Base-by-base conservation (phyloP, 192 early-diverging fungal species). In the Coemansia sp. region DNA sequence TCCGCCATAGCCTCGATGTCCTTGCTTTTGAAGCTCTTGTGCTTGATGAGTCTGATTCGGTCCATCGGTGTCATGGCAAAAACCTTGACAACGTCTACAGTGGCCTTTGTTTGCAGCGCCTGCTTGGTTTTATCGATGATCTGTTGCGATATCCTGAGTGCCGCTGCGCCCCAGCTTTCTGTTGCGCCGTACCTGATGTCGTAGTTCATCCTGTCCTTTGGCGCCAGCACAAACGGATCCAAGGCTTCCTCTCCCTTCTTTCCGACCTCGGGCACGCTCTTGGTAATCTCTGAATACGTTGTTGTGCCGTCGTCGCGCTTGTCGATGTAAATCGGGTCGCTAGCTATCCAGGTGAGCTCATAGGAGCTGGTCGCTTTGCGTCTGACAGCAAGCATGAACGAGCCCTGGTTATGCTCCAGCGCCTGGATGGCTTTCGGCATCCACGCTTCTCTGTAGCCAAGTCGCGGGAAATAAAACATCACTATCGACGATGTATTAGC, bases 141-240 rank as follows among this genome's bases (percentile, higher is more conserved):
- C n/a, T 67, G 50, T 5, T 61, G 72, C 36, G 67, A 60, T 17
- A 68, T 30, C 10, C 36, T 36, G 17, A 68, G 34, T 0, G 61
- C 57, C 44, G 60, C 64, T 17, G 57, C 65, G 0, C 65, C 23
- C 72, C 72, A 74, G 61, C 72, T 68, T 2, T 56, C 44, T 10
- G 22, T 52, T 6, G 42, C 44, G 6, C 71, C 65, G 41, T 19
- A 64, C 4, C 19, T 8, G 0, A 10, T 11, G 23, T 67, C 72
- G 42, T 41, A 59, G 53, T 67, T 57, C 0, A 17, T 28, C n/a
- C 20, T 47, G 20, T 47, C 44, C 44, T 23, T 47, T 47, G 44
- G 44, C 20, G 45, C 45, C 22, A 48, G 22, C 0, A 25, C 45
- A 48, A 25, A 48, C 45, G 22, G 22, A 48, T 25, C 8, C 22